Base-by-base conservation (phyloP, 2,329 filamentous ascomycete species). In the Stachybotrys chlorohalonatus region DNA sequence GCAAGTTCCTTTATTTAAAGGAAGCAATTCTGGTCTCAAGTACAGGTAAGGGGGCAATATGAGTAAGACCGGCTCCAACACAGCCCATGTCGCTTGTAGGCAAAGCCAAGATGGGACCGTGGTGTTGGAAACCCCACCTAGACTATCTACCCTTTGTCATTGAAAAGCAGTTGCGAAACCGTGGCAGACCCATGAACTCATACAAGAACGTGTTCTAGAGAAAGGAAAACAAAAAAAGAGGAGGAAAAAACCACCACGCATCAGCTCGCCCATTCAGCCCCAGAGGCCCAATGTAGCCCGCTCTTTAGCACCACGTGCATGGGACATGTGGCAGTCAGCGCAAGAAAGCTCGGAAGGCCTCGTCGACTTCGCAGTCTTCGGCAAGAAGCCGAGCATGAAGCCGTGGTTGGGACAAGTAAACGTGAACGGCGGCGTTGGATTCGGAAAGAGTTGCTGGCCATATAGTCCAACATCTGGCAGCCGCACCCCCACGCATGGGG, bases 1-100 rank as follows among this genome's bases (percentile, higher is more conserved):
- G 55, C 55, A 55, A 58, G 56, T 42, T 54, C 53, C 56, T 57
- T 52, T 15, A 59, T 62, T 55, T 54, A 62, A 62, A 56, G 52
- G 36, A 42, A 42, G 36, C 36, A 9, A 42, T 42, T 57, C 56
- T 52, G 55, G 55, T 63, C 60, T 62, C 64, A 58, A 47, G 56
- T 62, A 64, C 57, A 63, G 59, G 53, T 48, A 55, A 51, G 51
- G 53, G 53, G 36, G 36, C 36, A 42, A 42, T 13, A 42, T 42
- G 9, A 9, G 36, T 42, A 13, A 42, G 36, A 42, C 13, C 9
- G 36, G 9, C 2, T 9, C 9, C 36, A 42, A 42, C 8, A 9
- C 8, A 42, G 13, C 13, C 36, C 36, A 42, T 42, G 36, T 9
- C 13, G 3, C 36, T 42, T 13, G 36, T 2, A 42, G 8, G 13